phyloP scores from a whole-genome alignment of 768 basidiomycete species.

The Imleria badia region DNA sequence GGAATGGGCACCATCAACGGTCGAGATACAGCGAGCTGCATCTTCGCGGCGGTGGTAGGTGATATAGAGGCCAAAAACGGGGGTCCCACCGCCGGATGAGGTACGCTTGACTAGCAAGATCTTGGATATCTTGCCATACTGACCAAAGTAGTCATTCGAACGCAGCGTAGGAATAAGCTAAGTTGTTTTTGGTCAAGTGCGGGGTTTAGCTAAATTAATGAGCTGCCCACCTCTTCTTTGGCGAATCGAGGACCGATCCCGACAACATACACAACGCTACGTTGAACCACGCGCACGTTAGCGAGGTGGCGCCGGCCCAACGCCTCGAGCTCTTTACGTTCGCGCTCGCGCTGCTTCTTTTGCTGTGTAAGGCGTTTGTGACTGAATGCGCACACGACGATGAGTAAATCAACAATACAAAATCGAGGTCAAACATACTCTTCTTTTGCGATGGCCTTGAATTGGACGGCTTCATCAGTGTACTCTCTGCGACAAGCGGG shows the following conservation, averaged over 20 bases:
- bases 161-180: constrained; percentile 91
- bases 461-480: constrained; percentile 89
- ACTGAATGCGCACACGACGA: constrained; percentile 41
- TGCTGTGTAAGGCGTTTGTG: constrained; percentile 93
- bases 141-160: constrained; percentile 95
- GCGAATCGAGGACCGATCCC: constrained; percentile 93
- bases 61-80: constrained; percentile 92
- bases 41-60: constrained; percentile 94
- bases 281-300: constrained; percentile 95
- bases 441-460: constrained; percentile 92
- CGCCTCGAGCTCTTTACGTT: constrained; percentile 91
- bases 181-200: constrained; percentile 2
- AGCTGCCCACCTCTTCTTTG: constrained; percentile 83
- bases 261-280: constrained; percentile 93
- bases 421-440: constrained; percentile 61
- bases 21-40: constrained; percentile 87
- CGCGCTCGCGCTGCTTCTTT: constrained; percentile 92
- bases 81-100: constrained; percentile 65
- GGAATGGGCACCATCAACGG: constrained; percentile 88
- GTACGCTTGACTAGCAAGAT: constrained; percentile 91
- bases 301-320: constrained; percentile 83
- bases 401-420: constrained; percentile 12
- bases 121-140: constrained; percentile 97
- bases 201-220: neutral
- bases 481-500: constrained; percentile 95